Conservation (phyloP, 805 yeast species). For the Yamadazyma ubonensis region DNA sequence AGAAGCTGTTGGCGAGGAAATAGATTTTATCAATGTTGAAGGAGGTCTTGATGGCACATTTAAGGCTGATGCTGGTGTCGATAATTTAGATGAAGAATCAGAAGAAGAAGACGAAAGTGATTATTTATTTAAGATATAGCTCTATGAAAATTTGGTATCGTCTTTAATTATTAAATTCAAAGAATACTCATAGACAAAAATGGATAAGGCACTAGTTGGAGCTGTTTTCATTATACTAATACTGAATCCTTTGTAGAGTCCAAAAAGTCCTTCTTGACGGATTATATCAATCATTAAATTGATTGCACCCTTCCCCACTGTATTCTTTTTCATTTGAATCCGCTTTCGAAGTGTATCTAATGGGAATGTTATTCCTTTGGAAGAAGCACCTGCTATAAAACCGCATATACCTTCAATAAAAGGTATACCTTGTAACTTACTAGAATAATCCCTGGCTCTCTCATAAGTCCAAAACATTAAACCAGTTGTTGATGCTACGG, state of each 20-base stretch:
- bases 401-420: conserved; percentile 61
- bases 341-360: conserved; percentile 80
- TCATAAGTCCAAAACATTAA: conserved; percentile 72
- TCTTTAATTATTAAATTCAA: conserved; percentile 11
- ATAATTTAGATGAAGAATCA: conserved; percentile 16
- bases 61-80: conserved; percentile 18
- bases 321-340: conserved; percentile 52
- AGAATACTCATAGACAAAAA: conserved; percentile 60
- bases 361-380: conserved; percentile 80
- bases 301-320: conserved; percentile 2
- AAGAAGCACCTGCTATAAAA: conserved; percentile 67
- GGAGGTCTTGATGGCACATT: conserved; percentile 21
- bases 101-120: conserved; percentile 27
- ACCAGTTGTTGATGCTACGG: conserved; percentile 72
- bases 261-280: conserved; percentile 56
- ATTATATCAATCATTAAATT: conserved; percentile 41
- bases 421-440: conserved; percentile 29
- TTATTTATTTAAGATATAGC: conserved; percentile 28
- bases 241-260: conserved; percentile 72
- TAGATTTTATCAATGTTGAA: conserved; percentile 27
- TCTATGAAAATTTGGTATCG: not conserved
- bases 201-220: conserved; percentile 70
- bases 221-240: conserved; percentile 76
- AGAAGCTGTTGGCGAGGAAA: conserved; percentile 23
- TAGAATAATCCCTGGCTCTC: conserved; percentile 38